Evolutionary conservation across 306 rosid species (phyloP), one percentile per base, ranked within the genome.

Genomic region (Dalbergia cochinchinensis): DNA sequence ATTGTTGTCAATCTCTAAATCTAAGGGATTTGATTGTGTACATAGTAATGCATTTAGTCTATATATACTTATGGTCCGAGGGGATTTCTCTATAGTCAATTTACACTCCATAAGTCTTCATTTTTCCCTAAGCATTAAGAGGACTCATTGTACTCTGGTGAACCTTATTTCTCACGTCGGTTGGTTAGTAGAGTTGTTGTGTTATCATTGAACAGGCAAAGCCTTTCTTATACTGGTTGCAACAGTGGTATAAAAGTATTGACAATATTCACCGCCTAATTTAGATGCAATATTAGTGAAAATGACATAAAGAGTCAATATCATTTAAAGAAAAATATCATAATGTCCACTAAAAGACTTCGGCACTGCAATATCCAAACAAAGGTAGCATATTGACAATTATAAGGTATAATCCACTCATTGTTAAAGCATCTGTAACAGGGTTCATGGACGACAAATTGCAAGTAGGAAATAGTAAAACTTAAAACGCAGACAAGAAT

Each of bases 401-500:
- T 6, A 60, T 9, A 62, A 26, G 2, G 31, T 26, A 26, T 26
- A 26, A 18, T 44, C 42, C 16, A 19, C 69, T 74, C 65, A 41
- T 44, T 58, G 19, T 41, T 60, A 62, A 41, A 42, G 20, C 55
- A 75, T 19, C n/a, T 47, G 14, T 69, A 62, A 35, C 62, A 34
- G 18, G 57, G 16, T 64, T 71, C 58, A 62, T 80, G 42, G 74
- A 71, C 15, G 53, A 41, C 65, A 71, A 26, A 34, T 35, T 51
- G 44, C 22, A 37, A 10, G 22, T 14, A 54, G 9, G 19, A 74
- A 7, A 33, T 45, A 63, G 12, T 47, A 0, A 47, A 55, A 66
- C 34, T 45, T 64, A 51, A 71, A 79, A 71, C 57, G 20, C 41
- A 7, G 72, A 71, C 76, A 70, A 66, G 39, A 18, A 16, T 79